A percentile compares a stretch with the other conserved stretches of the same genome.
phyloP scores from a whole-genome alignment of 768 basidiomycete species.

The Tulasnella sp. region DNA sequence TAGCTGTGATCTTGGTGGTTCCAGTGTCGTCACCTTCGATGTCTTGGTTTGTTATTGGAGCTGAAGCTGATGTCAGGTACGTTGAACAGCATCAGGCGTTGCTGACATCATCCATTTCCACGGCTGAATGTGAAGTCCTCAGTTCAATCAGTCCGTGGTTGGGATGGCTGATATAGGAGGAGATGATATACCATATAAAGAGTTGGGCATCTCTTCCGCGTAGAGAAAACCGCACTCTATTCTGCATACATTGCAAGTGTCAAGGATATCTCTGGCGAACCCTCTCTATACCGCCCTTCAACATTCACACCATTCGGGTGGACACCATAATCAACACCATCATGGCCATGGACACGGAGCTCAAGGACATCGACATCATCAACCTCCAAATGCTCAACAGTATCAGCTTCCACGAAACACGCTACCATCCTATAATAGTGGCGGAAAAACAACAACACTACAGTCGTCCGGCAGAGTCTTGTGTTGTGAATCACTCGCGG shows the following conservation, averaged over 20 bases:
- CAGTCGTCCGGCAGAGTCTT: no score
- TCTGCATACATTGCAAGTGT: slow-evolving; percentile 6
- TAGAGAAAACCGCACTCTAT: slow-evolving; percentile 13
- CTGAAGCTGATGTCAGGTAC: slow-evolving; percentile 35
- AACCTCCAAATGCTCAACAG: no score
- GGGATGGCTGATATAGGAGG: slow-evolving; percentile 33
- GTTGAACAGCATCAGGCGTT: slow-evolving; percentile 62
- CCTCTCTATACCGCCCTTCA: slow-evolving; percentile 15
- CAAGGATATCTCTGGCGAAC: slow-evolving; percentile 9
- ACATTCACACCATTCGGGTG: slow-evolving; percentile 25
- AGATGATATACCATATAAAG: background rate
- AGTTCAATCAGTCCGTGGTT: slow-evolving; percentile 42
- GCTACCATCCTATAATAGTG: no score
- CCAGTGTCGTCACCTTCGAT: background rate
- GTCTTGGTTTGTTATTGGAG: background rate
- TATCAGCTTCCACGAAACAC: no score
- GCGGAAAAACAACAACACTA: no score
- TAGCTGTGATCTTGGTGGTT: no score
- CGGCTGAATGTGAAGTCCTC: slow-evolving; percentile 45
- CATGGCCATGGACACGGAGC: background rate
- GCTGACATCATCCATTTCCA: slow-evolving; percentile 38
- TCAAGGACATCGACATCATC: background rate
- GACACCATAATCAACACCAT: background rate
- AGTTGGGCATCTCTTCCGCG: slow-evolving; percentile 17
- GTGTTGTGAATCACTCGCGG: no score